Evolutionary conservation across 225 moss, liverwort and hornwort species (phyloP).

Genomic region (Pseudoscleropodium purum): DNA sequence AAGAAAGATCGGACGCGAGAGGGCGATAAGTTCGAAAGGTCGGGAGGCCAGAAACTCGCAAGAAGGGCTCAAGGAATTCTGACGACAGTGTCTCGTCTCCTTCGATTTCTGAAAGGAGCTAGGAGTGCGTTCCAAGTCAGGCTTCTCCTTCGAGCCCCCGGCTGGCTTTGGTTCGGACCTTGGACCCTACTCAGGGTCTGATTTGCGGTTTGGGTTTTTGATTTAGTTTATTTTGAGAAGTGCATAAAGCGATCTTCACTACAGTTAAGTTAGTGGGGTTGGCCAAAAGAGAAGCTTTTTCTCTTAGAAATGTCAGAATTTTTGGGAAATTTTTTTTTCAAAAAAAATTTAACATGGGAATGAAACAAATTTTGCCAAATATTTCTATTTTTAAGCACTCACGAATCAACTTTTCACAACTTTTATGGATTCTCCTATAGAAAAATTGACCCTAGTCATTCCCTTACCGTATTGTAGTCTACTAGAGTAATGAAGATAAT

Average conservation of each 20-base stretch:
- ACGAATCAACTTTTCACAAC: neutral
- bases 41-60: neutral
- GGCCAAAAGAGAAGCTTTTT: neutral
- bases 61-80: neutral
- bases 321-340: neutral
- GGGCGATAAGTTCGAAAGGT: neutral
- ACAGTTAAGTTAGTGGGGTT: neutral
- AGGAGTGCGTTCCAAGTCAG: constrained; percentile 18
- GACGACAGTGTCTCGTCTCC: neutral
- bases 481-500: neutral
- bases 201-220: neutral
- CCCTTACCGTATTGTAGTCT: neutral
- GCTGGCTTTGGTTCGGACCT: neutral
- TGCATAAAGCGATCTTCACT: neutral
- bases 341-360: too few relatives aligned
- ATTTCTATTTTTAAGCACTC: neutral
- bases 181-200: neutral
- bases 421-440: neutral
- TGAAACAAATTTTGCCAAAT: too few relatives aligned
- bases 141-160: neutral
- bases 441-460: neutral
- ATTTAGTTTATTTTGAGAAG: neutral
- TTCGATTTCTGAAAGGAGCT: neutral
- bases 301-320: neutral
- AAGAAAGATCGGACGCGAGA: neutral